Evolutionary conservation across 441 rosid species (phyloP), one percentile per base, ranked within the genome.

Genomic region (Oxalis stricta): DNA sequence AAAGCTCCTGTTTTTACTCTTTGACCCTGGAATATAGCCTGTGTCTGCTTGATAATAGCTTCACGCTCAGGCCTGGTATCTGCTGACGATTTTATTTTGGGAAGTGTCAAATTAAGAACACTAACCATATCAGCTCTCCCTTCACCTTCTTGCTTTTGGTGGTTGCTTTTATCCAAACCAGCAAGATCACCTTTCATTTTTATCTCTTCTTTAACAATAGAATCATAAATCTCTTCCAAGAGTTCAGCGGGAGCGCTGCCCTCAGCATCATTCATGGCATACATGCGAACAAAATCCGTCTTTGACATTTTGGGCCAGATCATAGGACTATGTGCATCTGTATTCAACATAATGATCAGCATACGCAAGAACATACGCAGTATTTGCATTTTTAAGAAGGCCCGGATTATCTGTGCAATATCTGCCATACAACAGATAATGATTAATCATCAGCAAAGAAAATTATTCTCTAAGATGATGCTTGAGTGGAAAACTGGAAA

Each of bases 241-340:
- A 93, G 80, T 60, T 80, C 88, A 16, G 79, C 63, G 24, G 96
- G 93, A 49, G 99, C 91, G 75, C 82, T 57, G 46, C 75, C 87
- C 60, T 93, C 96, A 44, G 85, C 70, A 66, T 87, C 84, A 71
- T 69, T 79, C 18, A 45, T 65, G 49, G 79, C 84, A 74, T 88
- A 87, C 75, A 88, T 77, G 38, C 85, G 95, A 46, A 75, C 44
- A 63, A 93, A 93, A 72, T 93, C 99, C 18, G 88, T 69, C 66
- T 88, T 93, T 5, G 96, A 76, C 97, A 93, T 93, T 69, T 93
- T 93, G 59, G 99, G 93, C 88, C 93, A 93, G 55, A 88, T 91
- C 85, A 82, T 69, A 28, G 96, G 95, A 51, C 88, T 93, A 68
- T 93, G 99, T 2, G 96, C 99, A 70, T 93, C 99, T 38, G 96